phyloP scores from a whole-genome alignment of 208 protist species.

The Acanthamoeba lenticulata region DNA sequence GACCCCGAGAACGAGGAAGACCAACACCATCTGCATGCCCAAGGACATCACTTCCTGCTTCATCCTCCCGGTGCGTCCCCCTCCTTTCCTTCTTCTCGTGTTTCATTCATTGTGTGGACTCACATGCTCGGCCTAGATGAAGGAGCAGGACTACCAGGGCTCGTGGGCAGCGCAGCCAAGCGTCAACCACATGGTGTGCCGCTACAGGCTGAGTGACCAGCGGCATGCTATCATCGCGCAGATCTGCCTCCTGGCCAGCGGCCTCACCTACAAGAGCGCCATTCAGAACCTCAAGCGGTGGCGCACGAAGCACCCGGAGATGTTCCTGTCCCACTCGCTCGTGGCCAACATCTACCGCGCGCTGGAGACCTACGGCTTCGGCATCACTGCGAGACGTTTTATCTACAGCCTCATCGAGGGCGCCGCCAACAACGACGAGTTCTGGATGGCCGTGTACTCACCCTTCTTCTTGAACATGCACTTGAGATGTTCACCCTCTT shows the following conservation, averaged over 20 bases:
- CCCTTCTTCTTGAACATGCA: too few relatives aligned
- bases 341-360: conserved; percentile 21
- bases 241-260: conserved; percentile 57
- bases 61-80: not conserved
- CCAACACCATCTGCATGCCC: conserved; percentile 69
- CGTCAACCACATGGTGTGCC: not conserved
- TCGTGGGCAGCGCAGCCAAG: conserved; percentile 64
- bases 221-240: conserved; percentile 68
- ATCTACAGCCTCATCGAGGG: conserved; percentile 28
- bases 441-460: not conserved
- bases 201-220: conserved; percentile 16
- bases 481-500: too few relatives aligned
- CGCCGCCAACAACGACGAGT: not conserved
- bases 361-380: conserved; percentile 32
- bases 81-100: not conserved
- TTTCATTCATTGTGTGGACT: not conserved
- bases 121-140: not conserved
- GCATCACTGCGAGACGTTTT: not conserved
- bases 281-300: not conserved
- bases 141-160: conserved; percentile 65
- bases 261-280: conserved; percentile 72
- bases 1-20: conserved; percentile 56
- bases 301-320: not conserved
- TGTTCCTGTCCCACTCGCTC: conserved; percentile 48
- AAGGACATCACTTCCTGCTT: conserved; percentile 67